A percentile compares a stretch with the other conserved stretches of the same genome.
Conservation (phyloP, 305 asterid species). For the Striga hermonthica region DNA sequence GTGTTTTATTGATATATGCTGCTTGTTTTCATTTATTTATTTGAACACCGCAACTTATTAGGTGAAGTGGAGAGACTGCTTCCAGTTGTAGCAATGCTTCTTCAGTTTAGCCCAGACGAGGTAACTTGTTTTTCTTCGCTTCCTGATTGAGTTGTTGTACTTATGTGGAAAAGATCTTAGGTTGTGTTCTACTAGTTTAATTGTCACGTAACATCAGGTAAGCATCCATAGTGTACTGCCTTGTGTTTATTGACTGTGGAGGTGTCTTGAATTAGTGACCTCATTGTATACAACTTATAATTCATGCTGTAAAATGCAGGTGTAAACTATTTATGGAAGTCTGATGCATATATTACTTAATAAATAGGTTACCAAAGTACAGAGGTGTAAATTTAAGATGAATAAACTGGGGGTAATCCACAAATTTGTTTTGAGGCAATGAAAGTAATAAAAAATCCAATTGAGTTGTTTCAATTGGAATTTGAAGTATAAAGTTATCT, state of each 20-base stretch:
- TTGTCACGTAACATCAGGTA: slow-evolving; percentile 1
- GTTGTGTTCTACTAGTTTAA: slow-evolving; percentile 12
- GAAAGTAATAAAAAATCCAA: background rate
- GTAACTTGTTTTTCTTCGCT: slow-evolving; percentile 35
- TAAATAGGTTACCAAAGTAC: background rate
- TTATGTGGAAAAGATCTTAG: slow-evolving; percentile 17
- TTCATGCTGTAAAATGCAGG: slow-evolving; percentile 3
- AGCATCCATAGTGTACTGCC: slow-evolving; percentile 4
- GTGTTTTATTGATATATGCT: slow-evolving; percentile 1
- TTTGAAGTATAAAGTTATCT: background rate
- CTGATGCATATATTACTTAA: background rate
- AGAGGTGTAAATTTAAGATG: background rate
- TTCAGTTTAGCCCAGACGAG: slow-evolving; percentile 99
- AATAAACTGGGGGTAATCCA: background rate
- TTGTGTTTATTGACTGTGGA: slow-evolving; percentile 4
- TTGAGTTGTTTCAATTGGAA: background rate
- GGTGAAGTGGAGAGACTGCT: slow-evolving; percentile 98
- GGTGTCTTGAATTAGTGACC: slow-evolving; percentile 2
- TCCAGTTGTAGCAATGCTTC: slow-evolving; percentile 95
- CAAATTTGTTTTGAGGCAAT: background rate
- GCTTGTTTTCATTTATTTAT: slow-evolving; percentile 1
- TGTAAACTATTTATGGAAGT: background rate
- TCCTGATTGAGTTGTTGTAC: background rate
- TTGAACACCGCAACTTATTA: slow-evolving; percentile 32
- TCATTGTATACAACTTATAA: background rate